These are phyloP conservation scores for Theileria luwenshuni DNA, from an alignment of 169 alveolate genomes.

Conservation along the genomic window DNA sequence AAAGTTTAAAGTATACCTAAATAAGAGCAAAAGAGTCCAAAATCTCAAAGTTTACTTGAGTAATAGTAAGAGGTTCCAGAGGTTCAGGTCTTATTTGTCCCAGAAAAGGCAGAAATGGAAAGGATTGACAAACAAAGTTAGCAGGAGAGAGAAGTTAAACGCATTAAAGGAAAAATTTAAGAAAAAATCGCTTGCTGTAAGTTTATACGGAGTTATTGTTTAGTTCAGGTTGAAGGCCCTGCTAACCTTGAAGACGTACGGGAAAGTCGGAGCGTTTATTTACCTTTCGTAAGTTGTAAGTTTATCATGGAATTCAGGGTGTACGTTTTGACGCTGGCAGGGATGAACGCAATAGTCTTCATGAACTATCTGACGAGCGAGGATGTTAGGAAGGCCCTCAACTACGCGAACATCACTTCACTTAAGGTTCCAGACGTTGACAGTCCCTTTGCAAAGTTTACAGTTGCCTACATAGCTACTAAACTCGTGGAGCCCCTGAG, in stretches of 20 bases:
- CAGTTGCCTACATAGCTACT: slow-evolving; percentile 66
- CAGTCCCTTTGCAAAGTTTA: slow-evolving; percentile 58
- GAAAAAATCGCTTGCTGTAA: slow-evolving; percentile 50
- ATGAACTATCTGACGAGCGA: slow-evolving; percentile 43
- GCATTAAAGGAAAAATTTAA: slow-evolving; percentile 24
- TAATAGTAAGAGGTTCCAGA: slow-evolving; percentile 11
- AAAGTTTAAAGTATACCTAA: slow-evolving; percentile 5
- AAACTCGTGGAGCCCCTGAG: slow-evolving; percentile 65
- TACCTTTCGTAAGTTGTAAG: slow-evolving; percentile 52
- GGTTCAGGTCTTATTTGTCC: slow-evolving; percentile 20
- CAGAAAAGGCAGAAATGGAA: slow-evolving; percentile 39
- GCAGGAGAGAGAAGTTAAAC: slow-evolving; percentile 29
- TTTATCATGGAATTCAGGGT: slow-evolving; percentile 33
- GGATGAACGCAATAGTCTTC: slow-evolving; percentile 48
- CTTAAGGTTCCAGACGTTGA: slow-evolving; percentile 66
- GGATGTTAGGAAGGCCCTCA: slow-evolving; percentile 40
- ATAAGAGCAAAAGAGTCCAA: neutral
- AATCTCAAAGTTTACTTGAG: slow-evolving; percentile 5
- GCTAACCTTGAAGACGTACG: slow-evolving; percentile 63
- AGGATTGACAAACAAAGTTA: slow-evolving; percentile 24
- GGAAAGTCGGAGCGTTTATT: slow-evolving; percentile 62
- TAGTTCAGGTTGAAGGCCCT: slow-evolving; percentile 49
- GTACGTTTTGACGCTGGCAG: slow-evolving; percentile 47
- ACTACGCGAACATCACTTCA: slow-evolving; percentile 37
- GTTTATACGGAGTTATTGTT: neutral